Evolutionary conservation across 306 rosid genomes (phyloP), one percentile per base, ranked within the genome.

Genomic region (Mimosa bimucronata): DNA sequence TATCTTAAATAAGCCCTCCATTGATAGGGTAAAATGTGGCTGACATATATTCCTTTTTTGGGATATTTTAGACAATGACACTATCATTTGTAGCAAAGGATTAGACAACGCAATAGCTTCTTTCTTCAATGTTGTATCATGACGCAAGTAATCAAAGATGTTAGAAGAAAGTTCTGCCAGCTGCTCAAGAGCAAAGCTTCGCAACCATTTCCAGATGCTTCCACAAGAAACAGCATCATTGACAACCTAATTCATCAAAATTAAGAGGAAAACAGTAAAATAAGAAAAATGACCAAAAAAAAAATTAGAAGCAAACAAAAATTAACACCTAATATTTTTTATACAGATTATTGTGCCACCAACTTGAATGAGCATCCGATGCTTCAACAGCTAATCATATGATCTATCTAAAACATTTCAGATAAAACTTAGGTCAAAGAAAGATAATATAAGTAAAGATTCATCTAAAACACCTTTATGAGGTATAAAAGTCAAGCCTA

Each of bases 161-260:
- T 82, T 88, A 57, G 90, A 88, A 19, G 91, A 77, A 71, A 95
- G 89, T 72, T 88, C 97, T 79, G 76, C 87, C 69, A 95, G 94
- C 90, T 90, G 97, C 91, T 89, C 98, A 68, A 95, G 94, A 77
- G 94, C 97, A 74, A 79, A 42, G 67, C 83, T 87, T 84, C 86
- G 91, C 85, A 95, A 79, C 98, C 97, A 95, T 75, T 91, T 94
- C 74, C 71, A 80, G 50, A 89, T 83, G 81, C 82, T 89, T 88
- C 89, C 87, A 15, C 74, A 85, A 71, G 87, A 88, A 85, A 87
- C 80, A 68, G 86, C 90, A 87, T 83, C 84, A 77, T 83, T 85
- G 84, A 89, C 93, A 86, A 88, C 93, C 97, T 93, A 71, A 71
- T 84, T 64, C 81, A 84, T 67, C 71, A 82, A 81, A 68, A 50